Evolutionary conservation across 140 eudicot species (phyloP), one percentile per base, ranked within the genome.

Genomic region (Anethum foeniculum): DNA sequence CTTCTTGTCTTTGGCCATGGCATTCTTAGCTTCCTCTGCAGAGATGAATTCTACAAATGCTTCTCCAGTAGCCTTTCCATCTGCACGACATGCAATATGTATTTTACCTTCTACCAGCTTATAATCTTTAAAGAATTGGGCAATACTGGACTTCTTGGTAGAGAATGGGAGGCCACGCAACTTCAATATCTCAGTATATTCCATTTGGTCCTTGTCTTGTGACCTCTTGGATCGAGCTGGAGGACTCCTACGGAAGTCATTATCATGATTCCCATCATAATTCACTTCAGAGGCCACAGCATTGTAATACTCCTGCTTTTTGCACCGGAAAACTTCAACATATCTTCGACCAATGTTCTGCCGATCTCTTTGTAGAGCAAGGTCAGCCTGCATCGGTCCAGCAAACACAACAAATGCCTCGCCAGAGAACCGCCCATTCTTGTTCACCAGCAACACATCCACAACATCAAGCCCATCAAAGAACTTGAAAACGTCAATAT

Each of bases 51-150:
- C 94, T 27, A 95, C 99, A 54, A 77, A 95, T 0, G 99, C 99
- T 85, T 95, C 99, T 23, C 99, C 97, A 6, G 99, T 95, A 39
- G 91, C 90, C 83, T 90, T 95, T 83, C 99, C 99, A 88, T 95
- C 99, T 21, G 96, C 83, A 41, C 99, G 89, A 79, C 91, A 89
- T 10, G 86, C 97, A 71, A 95, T 92, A 78, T 85, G 92, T 13
- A 92, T 86, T 82, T 95, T 92, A 65, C 86, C 95, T 44, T 89
- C 91, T 6, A 79, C 54, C 34, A 92, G 80, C 54, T 82, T 83
- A 71, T 77, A 92, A 64, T 89, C 97, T 78, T 85, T 88, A 51
- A 92, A 95, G 78, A 95, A 95, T 41, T 88, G 88, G 49, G 86
- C 43, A 68, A 95, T 89, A 7, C 89, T 96, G 0, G 90, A 47